These are phyloP conservation scores for Monoraphidium neglectum DNA, from an alignment of 139 green algal genomes.

Conservation along the genomic window DNA sequence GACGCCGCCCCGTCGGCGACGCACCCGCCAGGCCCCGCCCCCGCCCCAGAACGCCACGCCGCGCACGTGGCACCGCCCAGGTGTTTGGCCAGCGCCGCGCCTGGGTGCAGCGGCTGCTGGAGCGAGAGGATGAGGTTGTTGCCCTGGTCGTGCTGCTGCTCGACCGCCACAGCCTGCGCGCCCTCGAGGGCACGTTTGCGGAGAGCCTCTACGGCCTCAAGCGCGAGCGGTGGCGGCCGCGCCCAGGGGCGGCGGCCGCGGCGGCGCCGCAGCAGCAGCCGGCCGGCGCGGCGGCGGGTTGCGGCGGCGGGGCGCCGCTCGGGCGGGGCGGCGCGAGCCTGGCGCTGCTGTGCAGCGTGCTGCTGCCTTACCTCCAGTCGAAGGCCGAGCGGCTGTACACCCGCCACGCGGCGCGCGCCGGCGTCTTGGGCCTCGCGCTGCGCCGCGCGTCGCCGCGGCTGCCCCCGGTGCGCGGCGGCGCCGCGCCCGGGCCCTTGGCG, in stretches of 20 bases:
- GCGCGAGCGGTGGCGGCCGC: not conserved
- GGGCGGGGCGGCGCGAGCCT: not conserved
- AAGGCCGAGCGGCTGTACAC: conserved; percentile 64
- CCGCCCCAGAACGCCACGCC: not conserved
- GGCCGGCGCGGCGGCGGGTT: not conserved
- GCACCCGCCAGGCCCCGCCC: not conserved
- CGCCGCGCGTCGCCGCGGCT: not conserved
- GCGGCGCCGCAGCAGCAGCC: not conserved
- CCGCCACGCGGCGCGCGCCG: not conserved
- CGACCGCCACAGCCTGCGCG: conserved; percentile 63
- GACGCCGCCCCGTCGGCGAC: not conserved
- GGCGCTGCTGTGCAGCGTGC: conserved; percentile 23
- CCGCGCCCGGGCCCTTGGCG: not conserved
- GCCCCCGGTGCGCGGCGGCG: not conserved
- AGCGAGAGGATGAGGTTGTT: conserved; percentile 80
- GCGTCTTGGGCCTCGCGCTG: conserved; percentile 36
- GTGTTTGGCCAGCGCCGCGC: conserved; percentile 67
- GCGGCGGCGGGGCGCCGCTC: conserved; percentile 1
- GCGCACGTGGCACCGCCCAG: conserved; percentile 31
- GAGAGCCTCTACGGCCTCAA: conserved; percentile 83
- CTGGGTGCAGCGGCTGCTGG: conserved; percentile 61
- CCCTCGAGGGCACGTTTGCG: conserved; percentile 67
- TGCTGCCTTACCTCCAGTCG: conserved; percentile 71
- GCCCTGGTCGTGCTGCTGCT: conserved; percentile 64
- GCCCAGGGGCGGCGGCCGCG: not conserved